Evolutionary conservation across 192 early-diverging fungal genomes (phyloP).

Genomic region (Rhizophagus clarus): DNA sequence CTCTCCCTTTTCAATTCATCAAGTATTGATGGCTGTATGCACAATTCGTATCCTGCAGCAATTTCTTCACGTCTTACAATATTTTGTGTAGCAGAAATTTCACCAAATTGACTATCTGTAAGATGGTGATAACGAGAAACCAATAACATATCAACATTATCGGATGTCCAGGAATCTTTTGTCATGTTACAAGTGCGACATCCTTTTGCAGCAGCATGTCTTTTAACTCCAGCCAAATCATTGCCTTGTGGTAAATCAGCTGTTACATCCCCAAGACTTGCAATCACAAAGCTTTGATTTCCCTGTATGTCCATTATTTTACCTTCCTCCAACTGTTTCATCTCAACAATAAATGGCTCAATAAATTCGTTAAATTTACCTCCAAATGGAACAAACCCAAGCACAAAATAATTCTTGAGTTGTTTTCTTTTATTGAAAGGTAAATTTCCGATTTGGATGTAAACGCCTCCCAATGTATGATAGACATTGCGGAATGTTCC

Average conservation of each 20-base stretch:
- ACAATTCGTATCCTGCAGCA: not conserved
- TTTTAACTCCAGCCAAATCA: not conserved
- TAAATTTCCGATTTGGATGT: constrained; percentile 9
- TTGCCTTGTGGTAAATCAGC: not conserved
- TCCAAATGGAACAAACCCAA: constrained; percentile 10
- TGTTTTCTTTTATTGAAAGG: not conserved
- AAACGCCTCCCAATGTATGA: not conserved
- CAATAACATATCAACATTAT: not conserved
- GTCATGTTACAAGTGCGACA: not conserved
- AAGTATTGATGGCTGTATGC: not conserved
- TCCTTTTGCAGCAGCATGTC: not conserved
- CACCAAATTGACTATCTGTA: not conserved
- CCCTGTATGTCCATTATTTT: not conserved
- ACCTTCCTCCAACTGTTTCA: not conserved
- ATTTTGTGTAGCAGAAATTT: not conserved
- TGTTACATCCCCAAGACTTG: not conserved
- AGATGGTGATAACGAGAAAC: not conserved
- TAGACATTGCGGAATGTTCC: not conserved
- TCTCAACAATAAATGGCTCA: not conserved
- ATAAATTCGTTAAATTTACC: not conserved
- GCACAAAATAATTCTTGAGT: not conserved
- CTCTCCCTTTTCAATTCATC: too few relatives aligned
- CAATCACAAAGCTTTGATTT: not conserved
- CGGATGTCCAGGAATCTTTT: not conserved
- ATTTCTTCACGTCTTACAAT: not conserved